Evolutionary conservation across 148 eudicot genomes (phyloP).

Genomic region (Fagopyrum tataricum): DNA sequence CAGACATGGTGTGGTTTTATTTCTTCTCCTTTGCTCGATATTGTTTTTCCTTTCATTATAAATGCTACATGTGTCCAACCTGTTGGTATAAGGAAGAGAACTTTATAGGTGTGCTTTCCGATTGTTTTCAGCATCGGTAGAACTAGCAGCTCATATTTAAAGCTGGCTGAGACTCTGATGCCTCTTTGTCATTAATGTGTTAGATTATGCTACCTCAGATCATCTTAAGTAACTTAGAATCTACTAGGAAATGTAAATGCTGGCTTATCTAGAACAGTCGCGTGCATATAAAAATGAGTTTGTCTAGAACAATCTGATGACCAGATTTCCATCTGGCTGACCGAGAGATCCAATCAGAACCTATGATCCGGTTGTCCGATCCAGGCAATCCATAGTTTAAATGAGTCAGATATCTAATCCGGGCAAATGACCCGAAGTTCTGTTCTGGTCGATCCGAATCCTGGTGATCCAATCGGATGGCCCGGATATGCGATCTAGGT

Average conservation of each 20-base stretch:
- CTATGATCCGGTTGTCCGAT: neutral
- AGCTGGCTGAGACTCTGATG: neutral
- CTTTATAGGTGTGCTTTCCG: too few species aligned
- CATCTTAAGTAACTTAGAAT: too few species aligned
- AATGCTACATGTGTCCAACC: too few species aligned
- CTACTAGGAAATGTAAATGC: neutral
- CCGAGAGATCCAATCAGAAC: neutral
- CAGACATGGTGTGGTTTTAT: neutral
- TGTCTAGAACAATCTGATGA: too few species aligned
- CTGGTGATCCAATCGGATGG: too few species aligned
- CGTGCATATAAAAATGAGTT: too few species aligned
- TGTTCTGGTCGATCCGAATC: too few species aligned
- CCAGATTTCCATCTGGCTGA: too few species aligned
- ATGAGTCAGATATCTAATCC: neutral
- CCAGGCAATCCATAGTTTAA: neutral
- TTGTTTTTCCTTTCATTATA: neutral
- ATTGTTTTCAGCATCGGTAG: too few species aligned
- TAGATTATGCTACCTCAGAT: neutral
- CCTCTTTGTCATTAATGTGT: neutral
- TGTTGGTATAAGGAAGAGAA: too few species aligned
- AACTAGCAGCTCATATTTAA: neutral
- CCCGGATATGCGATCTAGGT: too few species aligned
- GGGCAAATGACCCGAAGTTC: neutral
- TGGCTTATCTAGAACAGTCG: neutral
- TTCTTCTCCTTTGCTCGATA: neutral